These are phyloP conservation scores for Teratosphaeria gauchensis DNA, from an alignment of 2,329 filamentous ascomycete genomes.

Conservation along the genomic window DNA sequence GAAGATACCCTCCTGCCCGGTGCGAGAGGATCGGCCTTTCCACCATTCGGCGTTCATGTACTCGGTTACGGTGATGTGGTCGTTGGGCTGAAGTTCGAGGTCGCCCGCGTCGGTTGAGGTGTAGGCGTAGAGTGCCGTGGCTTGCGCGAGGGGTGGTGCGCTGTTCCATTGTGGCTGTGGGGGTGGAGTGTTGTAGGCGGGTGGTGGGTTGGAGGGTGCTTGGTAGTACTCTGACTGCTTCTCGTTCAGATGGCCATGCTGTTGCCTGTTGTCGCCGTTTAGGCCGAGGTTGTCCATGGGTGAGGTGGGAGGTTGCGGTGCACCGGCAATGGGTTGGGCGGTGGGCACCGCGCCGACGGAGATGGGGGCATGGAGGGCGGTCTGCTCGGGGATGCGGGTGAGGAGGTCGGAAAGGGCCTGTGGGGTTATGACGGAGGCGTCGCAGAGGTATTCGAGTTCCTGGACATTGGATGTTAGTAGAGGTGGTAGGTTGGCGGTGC, in stretches of 20 bases:
- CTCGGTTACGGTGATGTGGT: slow-evolving; percentile 69
- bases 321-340: slow-evolving; percentile 10
- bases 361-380: slow-evolving; percentile 40
- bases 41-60: slow-evolving; percentile 98
- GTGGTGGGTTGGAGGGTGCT: slow-evolving; percentile 37
- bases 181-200: slow-evolving; percentile 41
- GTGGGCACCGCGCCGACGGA: slow-evolving; percentile 28
- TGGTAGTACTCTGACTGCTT: slow-evolving; percentile 27
- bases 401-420: slow-evolving; percentile 66
- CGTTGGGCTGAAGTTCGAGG: slow-evolving; percentile 68
- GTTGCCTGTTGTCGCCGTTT: slow-evolving; percentile 7
- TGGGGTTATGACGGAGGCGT: slow-evolving; percentile 68
- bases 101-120: slow-evolving; percentile 71
- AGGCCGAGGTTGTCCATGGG: slow-evolving; percentile 26
- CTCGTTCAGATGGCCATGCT: slow-evolving; percentile 20
- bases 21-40: slow-evolving; percentile 78
- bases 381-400: slow-evolving; percentile 63
- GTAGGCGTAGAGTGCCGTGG: slow-evolving; percentile 78
- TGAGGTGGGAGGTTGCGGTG: slow-evolving; percentile 16
- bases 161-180: slow-evolving; percentile 36
- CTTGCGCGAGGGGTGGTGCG: slow-evolving; percentile 52
- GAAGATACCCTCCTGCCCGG: slow-evolving; percentile 83
- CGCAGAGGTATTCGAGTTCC: slow-evolving; percentile 86
- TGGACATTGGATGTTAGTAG: slow-evolving; percentile 28
- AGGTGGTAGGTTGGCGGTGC: neutral